A percentile compares a stretch with the other conserved stretches of the same genome.
These are phyloP conservation scores for Debaryomyces nepalensis DNA, from an alignment of 1,139 yeast genomes.

Conservation along the genomic window DNA sequence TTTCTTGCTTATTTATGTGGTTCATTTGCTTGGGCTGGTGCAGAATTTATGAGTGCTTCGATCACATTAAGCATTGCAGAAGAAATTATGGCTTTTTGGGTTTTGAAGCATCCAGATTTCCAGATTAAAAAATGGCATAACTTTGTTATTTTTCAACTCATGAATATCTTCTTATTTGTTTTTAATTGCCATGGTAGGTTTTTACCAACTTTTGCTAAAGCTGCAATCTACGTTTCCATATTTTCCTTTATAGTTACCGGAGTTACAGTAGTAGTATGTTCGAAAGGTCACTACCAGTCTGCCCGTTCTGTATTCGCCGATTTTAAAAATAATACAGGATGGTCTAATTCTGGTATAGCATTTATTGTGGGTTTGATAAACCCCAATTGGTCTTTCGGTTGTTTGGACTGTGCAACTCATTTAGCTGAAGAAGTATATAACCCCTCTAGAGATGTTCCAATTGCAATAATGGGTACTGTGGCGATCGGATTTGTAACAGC, in stretches of 20 bases:
- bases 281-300: conserved; percentile 40
- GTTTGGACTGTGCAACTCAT: conserved; percentile 51
- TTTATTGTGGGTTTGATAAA: conserved; percentile 49
- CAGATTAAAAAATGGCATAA: conserved; percentile 54
- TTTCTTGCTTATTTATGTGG: conserved; percentile 59
- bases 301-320: conserved; percentile 46
- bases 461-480: conserved; percentile 48
- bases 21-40: conserved; percentile 60
- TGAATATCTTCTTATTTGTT: conserved; percentile 36
- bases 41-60: conserved; percentile 60
- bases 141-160: conserved; percentile 51
- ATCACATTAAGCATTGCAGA: conserved; percentile 55
- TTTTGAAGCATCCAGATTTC: conserved; percentile 48
- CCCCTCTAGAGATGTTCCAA: conserved; percentile 47
- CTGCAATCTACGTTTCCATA: conserved; percentile 41
- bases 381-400: conserved; percentile 50
- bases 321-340: conserved; percentile 45
- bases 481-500: conserved; percentile 47
- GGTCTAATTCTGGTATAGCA: conserved; percentile 48
- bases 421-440: conserved; percentile 43
- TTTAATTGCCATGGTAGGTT: conserved; percentile 45
- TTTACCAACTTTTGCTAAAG: conserved; percentile 40
- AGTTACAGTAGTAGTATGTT: conserved; percentile 41
- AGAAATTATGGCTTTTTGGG: conserved; percentile 55
- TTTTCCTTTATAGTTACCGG: conserved; percentile 42